Percentiles rank a stretch among this genome's conserved stretches.
Conservation (phyloP, 2,329 filamentous ascomycete species). For the Decorospora gaudefroyi region DNA sequence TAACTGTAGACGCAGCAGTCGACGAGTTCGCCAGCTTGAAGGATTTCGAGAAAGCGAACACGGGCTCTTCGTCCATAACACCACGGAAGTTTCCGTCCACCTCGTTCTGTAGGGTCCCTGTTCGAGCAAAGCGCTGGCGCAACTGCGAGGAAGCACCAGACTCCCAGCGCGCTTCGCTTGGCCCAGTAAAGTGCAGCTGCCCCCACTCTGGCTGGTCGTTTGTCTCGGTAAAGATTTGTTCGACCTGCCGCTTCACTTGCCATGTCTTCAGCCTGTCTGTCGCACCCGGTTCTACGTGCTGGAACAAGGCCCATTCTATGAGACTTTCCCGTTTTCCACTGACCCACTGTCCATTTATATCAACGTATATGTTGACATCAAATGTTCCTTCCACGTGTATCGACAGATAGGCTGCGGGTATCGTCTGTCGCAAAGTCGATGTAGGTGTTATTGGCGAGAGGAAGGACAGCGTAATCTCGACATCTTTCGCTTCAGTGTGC, state of each 20-base stretch:
- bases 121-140: slow-evolving; percentile 70
- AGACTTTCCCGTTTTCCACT: slow-evolving; percentile 71
- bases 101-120: slow-evolving; percentile 67
- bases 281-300: slow-evolving; percentile 50
- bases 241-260: slow-evolving; percentile 62
- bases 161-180: slow-evolving; percentile 69
- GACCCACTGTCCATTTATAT: slow-evolving; percentile 70
- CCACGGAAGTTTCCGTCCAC: slow-evolving; percentile 69
- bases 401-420: slow-evolving; percentile 80
- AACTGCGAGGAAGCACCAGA: slow-evolving; percentile 69
- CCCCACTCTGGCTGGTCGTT: slow-evolving; percentile 83
- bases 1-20: slow-evolving; percentile 5
- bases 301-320: slow-evolving; percentile 69
- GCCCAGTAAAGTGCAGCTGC: slow-evolving; percentile 74
- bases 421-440: slow-evolving; percentile 76
- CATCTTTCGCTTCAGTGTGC: slow-evolving; percentile 43
- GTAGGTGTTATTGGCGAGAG: slow-evolving; percentile 80
- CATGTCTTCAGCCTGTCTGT: slow-evolving; percentile 64
- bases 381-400: slow-evolving; percentile 70
- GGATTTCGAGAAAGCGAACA: slow-evolving; percentile 69
- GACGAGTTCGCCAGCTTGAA: slow-evolving; percentile 40
- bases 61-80: slow-evolving; percentile 77
- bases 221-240: slow-evolving; percentile 74
- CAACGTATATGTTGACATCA: slow-evolving; percentile 54
- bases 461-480: slow-evolving; percentile 66